Conservation (phyloP, 2,329 filamentous ascomycete genomes). For the Metarhizium sp. region DNA sequence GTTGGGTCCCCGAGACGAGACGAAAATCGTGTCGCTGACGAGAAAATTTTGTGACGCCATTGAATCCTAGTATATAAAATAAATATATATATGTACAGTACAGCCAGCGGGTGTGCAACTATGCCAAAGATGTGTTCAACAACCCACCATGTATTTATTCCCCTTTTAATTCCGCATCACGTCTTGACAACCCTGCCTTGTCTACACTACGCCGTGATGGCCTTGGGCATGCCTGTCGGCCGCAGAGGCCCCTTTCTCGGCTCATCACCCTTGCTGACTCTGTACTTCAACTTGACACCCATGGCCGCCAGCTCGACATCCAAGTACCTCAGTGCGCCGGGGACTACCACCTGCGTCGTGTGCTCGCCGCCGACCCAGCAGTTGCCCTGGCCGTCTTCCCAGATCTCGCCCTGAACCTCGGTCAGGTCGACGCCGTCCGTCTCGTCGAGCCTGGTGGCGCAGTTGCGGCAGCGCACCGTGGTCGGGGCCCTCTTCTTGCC, state of each 20-base stretch:
- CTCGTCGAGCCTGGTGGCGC: conserved; percentile 54
- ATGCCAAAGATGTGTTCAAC: too few species aligned
- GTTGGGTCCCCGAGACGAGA: too few species aligned
- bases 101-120: not conserved
- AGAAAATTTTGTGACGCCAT: too few species aligned
- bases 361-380: conserved; percentile 84
- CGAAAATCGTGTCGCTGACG: too few species aligned
- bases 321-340: conserved; percentile 83
- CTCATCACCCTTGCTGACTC: conserved; percentile 54
- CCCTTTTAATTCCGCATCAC: too few species aligned
- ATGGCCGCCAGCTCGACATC: conserved; percentile 95
- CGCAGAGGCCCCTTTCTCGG: conserved; percentile 42
- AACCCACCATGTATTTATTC: too few species aligned
- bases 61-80: too few species aligned
- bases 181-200: not conserved
- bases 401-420: conserved; percentile 61
- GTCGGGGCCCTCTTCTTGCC: conserved; percentile 57
- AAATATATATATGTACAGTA: not conserved
- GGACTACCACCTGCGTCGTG: conserved; percentile 84
- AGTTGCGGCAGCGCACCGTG: conserved; percentile 70
- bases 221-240: conserved; percentile 21
- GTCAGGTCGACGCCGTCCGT: conserved; percentile 47
- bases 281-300: conserved; percentile 90
- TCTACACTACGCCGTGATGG: conserved; percentile 2
- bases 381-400: conserved; percentile 83